Evolutionary conservation across 1,284 basidiomycete species (phyloP).

Genomic region (Boletus subluridellus): DNA sequence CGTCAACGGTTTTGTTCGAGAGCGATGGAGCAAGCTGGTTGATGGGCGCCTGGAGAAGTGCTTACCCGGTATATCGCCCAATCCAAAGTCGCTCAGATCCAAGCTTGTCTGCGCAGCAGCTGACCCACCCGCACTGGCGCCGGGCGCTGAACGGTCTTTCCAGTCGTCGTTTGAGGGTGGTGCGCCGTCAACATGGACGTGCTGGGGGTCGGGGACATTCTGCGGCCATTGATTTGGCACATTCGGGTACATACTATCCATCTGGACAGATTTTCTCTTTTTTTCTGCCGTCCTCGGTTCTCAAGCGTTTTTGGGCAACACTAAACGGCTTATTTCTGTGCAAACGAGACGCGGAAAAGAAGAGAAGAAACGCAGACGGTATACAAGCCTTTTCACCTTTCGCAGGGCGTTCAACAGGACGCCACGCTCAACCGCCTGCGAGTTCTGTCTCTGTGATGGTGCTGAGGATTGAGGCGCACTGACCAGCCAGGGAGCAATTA

Average conservation of each 20-base stretch:
- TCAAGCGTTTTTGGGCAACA: slow-evolving; percentile 49
- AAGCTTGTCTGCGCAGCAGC: slow-evolving; percentile 34
- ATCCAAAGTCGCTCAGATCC: slow-evolving; percentile 45
- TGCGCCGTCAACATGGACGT: slow-evolving; percentile 39
- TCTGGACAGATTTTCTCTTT: slow-evolving; percentile 45
- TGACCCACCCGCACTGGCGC: slow-evolving; percentile 28
- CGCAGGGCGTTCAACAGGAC: slow-evolving; percentile 35
- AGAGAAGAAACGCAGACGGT: slow-evolving; percentile 36
- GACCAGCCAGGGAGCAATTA: slow-evolving; percentile 30
- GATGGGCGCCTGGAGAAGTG: slow-evolving; percentile 30
- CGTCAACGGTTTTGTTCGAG: slow-evolving; percentile 18
- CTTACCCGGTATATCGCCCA: slow-evolving; percentile 40
- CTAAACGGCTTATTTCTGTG: slow-evolving; percentile 53
- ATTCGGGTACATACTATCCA: slow-evolving; percentile 51
- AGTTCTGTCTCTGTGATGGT: slow-evolving; percentile 42
- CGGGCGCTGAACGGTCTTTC: slow-evolving; percentile 42
- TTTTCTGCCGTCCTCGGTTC: slow-evolving; percentile 44
- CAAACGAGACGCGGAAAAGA: slow-evolving; percentile 41
- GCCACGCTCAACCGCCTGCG: slow-evolving; percentile 39
- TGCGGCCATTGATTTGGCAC: slow-evolving; percentile 54
- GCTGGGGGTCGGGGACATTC: slow-evolving; percentile 38
- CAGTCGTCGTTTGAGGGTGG: slow-evolving; percentile 42
- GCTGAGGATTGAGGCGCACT: slow-evolving; percentile 39
- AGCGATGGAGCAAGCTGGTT: background rate
- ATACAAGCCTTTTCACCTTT: slow-evolving; percentile 41